Base-by-base conservation (phyloP, 169 alveolate species). In the Plasmodium berghei region DNA sequence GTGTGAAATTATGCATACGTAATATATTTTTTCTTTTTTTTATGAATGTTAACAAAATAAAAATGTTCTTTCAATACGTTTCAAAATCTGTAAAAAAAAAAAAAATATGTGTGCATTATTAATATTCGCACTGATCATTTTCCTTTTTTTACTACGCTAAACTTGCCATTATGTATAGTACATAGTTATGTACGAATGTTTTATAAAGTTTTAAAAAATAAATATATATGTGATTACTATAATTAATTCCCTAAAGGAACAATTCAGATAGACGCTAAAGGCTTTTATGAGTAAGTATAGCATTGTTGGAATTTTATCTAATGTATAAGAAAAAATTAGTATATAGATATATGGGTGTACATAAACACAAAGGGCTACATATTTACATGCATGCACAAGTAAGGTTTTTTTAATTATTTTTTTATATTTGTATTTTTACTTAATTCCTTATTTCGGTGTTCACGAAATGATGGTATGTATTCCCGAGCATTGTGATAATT, bases 81-180 rank as follows among this genome's bases (percentile, higher is more conserved):
- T 83, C 22, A 83, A 83, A 67, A 85, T 70, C 90, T 83, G 63
- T 26, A 56, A 69, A 69, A 22, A 16, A 72, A 56, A n/a, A 20
- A 20, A n/a, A 24, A 55, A 49, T 14, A 54, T 28, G n/a, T 49
- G 56, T 54, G 42, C 42, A 52, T 9, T 6, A 16, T 24, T 64
- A 54, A 48, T 61, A 42, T 24, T 42, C 24, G 49, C 14, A 18
- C 26, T n/a, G 26, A 10, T 9, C 6, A 14, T 59, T 59, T n/a
- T 52, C n/a, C 70, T 14, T 52, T 14, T 49, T 52, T 52, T 52
- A 12, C 18, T 14, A 52, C 59, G 59, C 10, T 12, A 14, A 52
- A n/a, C 59, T 14, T 52, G 59, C 9, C 2, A 14, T 14, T 34
- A 34, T 34, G 42, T 34, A 34, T 34, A 34, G 42, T 34, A 34